Base-by-base conservation (phyloP, 1,284 basidiomycete genomes). In the Chalciporus sp. region DNA sequence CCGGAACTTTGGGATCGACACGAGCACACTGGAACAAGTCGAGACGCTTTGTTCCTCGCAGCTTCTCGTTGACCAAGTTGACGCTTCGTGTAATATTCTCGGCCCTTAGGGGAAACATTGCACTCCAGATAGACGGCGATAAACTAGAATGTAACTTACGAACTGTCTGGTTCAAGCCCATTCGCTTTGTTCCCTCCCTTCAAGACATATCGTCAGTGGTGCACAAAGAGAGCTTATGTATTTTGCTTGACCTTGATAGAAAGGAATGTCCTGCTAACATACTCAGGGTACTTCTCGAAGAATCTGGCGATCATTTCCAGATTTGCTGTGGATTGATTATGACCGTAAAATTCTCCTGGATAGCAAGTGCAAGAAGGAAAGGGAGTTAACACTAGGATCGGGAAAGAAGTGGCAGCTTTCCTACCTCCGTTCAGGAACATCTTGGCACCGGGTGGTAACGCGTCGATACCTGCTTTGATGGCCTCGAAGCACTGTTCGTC, bases 401-500 rank as follows among this genome's bases (percentile, higher is more conserved):
- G 2, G 37, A 2, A 33, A 3, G n/a, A 16, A 47, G n/a, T 26
- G 27, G 3, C 1, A 3, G 17, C 6, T 23, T 42, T 46, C 75
- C 10, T 56, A 77, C 80, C 79, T 60, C 74, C 77, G 53, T 81
- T 80, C 33, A 81, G 51, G 47, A 81, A 59, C 72, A 76, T 74
- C 61, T 80, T 86, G 20, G 75, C 65, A 19, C 76, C 77, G 0
- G 70, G 54, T 8, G 79, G 78, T 19, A 79, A 70, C 0, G 80
- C 77, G 26, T 83, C 78, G 41, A 89, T 73, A 11, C 81, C 80
- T 3, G 84, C 81, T 64, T 82, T 85, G 74, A n/a, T n/a, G n/a
- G n/a, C n/a, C n/a, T n/a, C n/a, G n/a, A n/a, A n/a, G n/a, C n/a
- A n/a, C n/a, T n/a, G 72, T 49, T 83, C 79, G 43, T 88, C 83